phyloP scores from a whole-genome alignment of 2,329 filamentous ascomycete species.

The Dryadomyces sulphureus region DNA sequence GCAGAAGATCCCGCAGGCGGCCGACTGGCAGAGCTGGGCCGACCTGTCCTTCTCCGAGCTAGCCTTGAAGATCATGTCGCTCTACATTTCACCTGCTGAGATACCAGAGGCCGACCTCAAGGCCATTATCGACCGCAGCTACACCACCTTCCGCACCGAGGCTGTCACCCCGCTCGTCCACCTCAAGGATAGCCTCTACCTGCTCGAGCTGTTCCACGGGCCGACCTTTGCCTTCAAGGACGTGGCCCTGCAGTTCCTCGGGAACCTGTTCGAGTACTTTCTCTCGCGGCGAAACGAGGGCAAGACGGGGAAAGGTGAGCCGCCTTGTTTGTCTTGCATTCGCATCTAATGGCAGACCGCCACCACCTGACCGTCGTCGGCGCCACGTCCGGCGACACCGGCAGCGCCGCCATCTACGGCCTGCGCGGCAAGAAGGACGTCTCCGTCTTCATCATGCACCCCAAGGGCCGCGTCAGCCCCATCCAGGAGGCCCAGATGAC shows the following conservation, averaged over 20 bases:
- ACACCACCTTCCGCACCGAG: constrained; percentile 71
- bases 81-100: constrained; percentile 74
- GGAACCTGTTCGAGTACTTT: constrained; percentile 92
- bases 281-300: constrained; percentile 57
- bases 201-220: constrained; percentile 92
- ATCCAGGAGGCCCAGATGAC: constrained; percentile 98
- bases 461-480: constrained; percentile 77
- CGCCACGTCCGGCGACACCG: constrained; percentile 78
- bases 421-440: constrained; percentile 93
- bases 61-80: constrained; percentile 69
- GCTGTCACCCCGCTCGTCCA: constrained; percentile 68
- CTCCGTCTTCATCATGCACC: constrained; percentile 87
- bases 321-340: not conserved
- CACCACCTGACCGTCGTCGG: constrained; percentile 79
- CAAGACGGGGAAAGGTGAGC: constrained; percentile 41
- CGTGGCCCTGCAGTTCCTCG: constrained; percentile 80
- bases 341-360: constrained; percentile 28
- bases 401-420: constrained; percentile 91
- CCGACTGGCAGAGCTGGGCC: constrained; percentile 49
- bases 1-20: constrained; percentile 52
- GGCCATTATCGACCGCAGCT: constrained; percentile 69
- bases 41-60: constrained; percentile 68
- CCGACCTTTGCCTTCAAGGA: constrained; percentile 96
- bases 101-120: constrained; percentile 70
- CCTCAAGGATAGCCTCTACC: constrained; percentile 61